A percentile compares a stretch with the other conserved stretches of the same genome.
Conservation (phyloP, 225 moss, liverwort and hornwort species). For the Neckera pumila region DNA sequence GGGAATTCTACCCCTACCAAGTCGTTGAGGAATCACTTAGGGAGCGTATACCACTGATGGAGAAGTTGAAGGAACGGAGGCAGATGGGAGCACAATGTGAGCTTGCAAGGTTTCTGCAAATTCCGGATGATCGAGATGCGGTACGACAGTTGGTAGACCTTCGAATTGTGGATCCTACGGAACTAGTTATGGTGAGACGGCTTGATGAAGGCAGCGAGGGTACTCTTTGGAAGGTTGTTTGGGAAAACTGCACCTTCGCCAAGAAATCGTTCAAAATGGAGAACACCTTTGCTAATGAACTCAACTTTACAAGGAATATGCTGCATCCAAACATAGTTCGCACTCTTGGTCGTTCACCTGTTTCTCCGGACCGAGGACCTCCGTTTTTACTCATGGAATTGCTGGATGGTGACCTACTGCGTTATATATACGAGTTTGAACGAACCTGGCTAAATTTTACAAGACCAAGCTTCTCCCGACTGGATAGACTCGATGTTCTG, state of each 20-base stretch:
- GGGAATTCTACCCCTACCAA: neutral
- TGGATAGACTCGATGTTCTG: neutral
- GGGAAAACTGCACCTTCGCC: neutral
- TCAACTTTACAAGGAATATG: neutral
- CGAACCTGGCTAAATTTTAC: neutral
- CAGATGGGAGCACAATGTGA: neutral
- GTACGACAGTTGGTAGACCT: neutral
- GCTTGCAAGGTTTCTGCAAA: neutral
- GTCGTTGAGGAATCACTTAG: neutral
- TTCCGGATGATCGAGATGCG: neutral
- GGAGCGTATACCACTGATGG: neutral
- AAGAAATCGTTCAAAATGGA: neutral
- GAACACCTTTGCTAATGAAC: neutral
- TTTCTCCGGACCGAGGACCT: neutral
- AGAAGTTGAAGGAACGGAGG: neutral
- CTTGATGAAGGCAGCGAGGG: neutral
- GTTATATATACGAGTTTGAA: neutral
- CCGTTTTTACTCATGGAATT: neutral
- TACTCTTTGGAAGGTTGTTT: neutral
- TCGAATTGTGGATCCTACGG: neutral
- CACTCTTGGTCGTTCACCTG: neutral
- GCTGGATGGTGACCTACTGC: neutral
- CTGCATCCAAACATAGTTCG: neutral
- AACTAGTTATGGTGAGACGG: neutral
- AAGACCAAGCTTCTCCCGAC: neutral